Evolutionary conservation across 257 asterid genomes (phyloP).

Genomic region (Solanum stenotomum): DNA sequence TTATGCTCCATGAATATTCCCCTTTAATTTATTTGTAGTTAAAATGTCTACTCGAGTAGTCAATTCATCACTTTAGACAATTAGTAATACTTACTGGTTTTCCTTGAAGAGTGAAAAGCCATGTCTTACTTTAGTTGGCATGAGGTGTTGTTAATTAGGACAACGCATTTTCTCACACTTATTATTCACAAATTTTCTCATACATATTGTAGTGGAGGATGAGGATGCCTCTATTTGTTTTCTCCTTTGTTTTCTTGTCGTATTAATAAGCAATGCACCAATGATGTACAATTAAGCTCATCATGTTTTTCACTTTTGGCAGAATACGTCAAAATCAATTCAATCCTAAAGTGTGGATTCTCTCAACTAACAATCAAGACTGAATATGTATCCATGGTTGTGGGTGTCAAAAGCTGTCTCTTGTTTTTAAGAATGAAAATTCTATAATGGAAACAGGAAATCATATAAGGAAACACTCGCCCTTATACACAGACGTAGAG

Average conservation of each 20-base stretch:
- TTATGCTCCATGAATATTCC: neutral
- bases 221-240: neutral
- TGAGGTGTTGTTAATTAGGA: neutral
- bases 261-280: neutral
- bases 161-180: neutral
- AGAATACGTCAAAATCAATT: neutral
- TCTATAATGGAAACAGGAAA: neutral
- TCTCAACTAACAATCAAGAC: neutral
- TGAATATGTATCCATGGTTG: neutral
- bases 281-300: neutral
- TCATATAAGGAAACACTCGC: neutral
- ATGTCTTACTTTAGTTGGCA: neutral
- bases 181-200: neutral
- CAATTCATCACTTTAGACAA: neutral
- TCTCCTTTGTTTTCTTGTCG: neutral
- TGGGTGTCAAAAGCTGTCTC: neutral
- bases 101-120: neutral
- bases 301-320: neutral
- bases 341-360: neutral
- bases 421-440: neutral
- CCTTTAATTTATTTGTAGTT: neutral
- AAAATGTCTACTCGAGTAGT: neutral
- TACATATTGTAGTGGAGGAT: neutral
- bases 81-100: neutral
- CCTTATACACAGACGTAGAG: neutral